Evolutionary conservation across 2,329 filamentous ascomycete genomes (phyloP).

Genomic region (Graphiopsis chlorocephala): DNA sequence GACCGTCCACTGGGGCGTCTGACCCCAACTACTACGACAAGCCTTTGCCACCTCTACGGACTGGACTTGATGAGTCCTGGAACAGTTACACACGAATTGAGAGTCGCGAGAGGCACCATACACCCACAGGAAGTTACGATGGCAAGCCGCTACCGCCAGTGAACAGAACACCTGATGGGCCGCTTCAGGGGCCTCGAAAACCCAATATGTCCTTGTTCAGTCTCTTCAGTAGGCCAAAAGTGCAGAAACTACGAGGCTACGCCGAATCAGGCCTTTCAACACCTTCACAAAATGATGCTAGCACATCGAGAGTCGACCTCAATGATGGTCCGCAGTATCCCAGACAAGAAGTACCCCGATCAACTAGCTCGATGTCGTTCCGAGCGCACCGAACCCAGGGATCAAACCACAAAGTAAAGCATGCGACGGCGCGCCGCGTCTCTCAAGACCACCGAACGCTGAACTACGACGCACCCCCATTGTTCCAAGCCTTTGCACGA

Average conservation of each 20-base stretch:
- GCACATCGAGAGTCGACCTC: constrained; percentile 14
- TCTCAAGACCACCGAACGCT: constrained; percentile 7
- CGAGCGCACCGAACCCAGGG: neutral
- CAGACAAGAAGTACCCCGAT: neutral
- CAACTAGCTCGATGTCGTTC: constrained; percentile 16
- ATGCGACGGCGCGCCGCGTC: neutral
- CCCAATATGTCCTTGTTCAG: constrained; percentile 49
- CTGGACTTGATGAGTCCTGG: neutral
- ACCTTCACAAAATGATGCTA: constrained; percentile 16
- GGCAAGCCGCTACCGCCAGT: constrained; percentile 1
- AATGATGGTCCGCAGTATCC: constrained; percentile 12
- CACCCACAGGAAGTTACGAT: neutral
- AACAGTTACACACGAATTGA: neutral
- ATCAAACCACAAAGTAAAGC: neutral
- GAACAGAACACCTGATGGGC: neutral
- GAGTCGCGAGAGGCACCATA: neutral
- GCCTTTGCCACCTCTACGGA: constrained; percentile 11
- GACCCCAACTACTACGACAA: constrained; percentile 1
- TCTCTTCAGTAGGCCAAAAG: constrained; percentile 50
- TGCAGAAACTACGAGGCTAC: constrained; percentile 47
- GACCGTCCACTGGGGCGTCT: constrained; percentile 3
- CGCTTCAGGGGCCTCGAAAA: constrained; percentile 14
- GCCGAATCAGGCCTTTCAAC: constrained; percentile 40
- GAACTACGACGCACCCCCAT: constrained; percentile 57
- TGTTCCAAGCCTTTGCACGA: constrained; percentile 86